A percentile compares a stretch with the other conserved stretches of the same genome.
Conservation (phyloP, 371 early-diverging fungal species). For the Mycotypha africana region DNA sequence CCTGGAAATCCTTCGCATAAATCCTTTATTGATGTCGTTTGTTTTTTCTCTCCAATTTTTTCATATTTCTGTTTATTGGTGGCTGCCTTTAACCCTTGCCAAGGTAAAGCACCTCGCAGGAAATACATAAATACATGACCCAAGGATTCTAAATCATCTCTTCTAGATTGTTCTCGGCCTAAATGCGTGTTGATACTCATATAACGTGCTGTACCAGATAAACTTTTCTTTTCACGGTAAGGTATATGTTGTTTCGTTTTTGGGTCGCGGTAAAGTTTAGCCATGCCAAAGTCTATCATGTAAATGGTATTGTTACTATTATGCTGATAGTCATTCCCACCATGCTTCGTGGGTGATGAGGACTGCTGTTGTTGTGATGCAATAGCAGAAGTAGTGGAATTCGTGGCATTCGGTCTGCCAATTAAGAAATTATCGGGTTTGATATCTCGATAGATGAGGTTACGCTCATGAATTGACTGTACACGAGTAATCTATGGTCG, state of each 20-base stretch:
- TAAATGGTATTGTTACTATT: conserved; percentile 63
- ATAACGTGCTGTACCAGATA: conserved; percentile 98
- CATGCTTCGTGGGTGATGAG: no score
- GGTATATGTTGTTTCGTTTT: conserved; percentile 93
- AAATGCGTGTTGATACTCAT: conserved; percentile 97
- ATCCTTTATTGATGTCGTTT: conserved; percentile 77
- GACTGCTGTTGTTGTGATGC: no score
- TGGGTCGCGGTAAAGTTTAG: conserved; percentile 91
- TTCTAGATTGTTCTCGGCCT: conserved; percentile 92
- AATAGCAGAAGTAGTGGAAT: no score
- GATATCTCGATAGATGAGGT: conserved; percentile 97
- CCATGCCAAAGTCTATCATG: conserved; percentile 97
- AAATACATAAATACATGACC: conserved; percentile 99
- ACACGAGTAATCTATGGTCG: conserved; percentile 74
- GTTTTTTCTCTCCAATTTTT: conserved; percentile 95
- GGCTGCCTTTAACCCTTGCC: conserved; percentile 97
- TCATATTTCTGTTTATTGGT: conserved; percentile 98
- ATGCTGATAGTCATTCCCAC: no score
- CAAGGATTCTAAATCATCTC: conserved; percentile 97
- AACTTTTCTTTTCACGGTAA: conserved; percentile 84
- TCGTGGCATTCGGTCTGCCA: conserved; percentile 76
- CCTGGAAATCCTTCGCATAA: conserved; percentile 83
- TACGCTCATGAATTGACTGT: conserved; percentile 91
- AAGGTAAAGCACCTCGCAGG: conserved; percentile 91
- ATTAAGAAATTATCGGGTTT: conserved; percentile 99